These are phyloP conservation scores for Colletotrichum eleusines DNA, from an alignment of 2,329 filamentous ascomycete genomes.

Conservation along the genomic window DNA sequence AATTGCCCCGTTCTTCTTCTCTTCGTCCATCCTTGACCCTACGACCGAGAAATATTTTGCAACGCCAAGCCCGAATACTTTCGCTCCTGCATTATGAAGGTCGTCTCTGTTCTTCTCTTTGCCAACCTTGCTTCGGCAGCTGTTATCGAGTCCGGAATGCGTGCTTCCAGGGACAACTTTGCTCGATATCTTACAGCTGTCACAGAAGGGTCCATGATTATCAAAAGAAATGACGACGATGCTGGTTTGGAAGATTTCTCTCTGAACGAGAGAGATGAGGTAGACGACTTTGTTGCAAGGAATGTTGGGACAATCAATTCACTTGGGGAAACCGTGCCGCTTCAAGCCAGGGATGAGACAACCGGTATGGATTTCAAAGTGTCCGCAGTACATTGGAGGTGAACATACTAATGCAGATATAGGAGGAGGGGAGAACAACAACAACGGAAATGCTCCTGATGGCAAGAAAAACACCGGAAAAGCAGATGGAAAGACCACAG, in stretches of 20 bases:
- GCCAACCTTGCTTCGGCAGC: conserved; percentile 29
- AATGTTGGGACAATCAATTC: not conserved
- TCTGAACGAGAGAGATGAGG: not conserved
- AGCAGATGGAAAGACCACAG: not conserved
- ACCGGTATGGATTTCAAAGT: not conserved
- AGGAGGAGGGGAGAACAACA: conserved; percentile 23
- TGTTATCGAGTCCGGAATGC: conserved; percentile 11
- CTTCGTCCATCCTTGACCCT: not conserved
- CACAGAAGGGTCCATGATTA: not conserved
- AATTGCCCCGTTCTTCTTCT: not conserved
- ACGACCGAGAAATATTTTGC: not conserved
- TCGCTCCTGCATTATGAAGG: conserved; percentile 18
- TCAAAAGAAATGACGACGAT: conserved; percentile 29
- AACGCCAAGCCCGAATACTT: not conserved
- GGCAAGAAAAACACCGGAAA: no score
- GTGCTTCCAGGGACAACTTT: conserved; percentile 13
- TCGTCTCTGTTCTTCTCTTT: conserved; percentile 25
- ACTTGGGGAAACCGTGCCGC: not conserved
- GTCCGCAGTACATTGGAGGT: not conserved
- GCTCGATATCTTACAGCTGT: conserved; percentile 6
- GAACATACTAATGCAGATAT: not conserved
- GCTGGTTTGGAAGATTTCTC: not conserved
- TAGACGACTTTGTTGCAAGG: not conserved
- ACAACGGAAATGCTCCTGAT: not conserved
- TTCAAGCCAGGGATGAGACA: conserved; percentile 6